Percentiles rank a stretch among this genome's conserved stretches.
These are phyloP conservation scores for Cudoniella acicularis DNA, from an alignment of 495 filamentous ascomycete species.

Conservation along the genomic window DNA sequence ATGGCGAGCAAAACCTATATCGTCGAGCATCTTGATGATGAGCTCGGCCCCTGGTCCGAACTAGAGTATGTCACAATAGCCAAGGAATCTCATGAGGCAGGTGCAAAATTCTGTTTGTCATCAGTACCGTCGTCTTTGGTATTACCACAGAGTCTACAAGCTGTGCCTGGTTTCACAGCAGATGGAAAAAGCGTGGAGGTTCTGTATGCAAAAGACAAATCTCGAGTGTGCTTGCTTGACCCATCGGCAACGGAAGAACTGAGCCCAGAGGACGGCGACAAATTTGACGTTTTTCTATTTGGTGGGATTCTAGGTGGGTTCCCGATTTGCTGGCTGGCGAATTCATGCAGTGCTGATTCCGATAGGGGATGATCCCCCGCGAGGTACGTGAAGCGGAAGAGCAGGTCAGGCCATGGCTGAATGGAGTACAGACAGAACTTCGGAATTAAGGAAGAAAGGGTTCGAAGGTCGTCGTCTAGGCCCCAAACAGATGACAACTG, in stretches of 20 bases:
- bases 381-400: conserved; percentile 55
- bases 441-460: conserved; percentile 87
- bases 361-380: conserved; percentile 87
- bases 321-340: not conserved
- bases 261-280: conserved; percentile 73
- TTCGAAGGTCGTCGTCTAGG: conserved; percentile 85
- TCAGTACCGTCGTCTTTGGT: conserved; percentile 67
- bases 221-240: conserved; percentile 82
- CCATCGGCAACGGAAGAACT: conserved; percentile 77
- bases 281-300: conserved; percentile 90
- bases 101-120: conserved; percentile 76
- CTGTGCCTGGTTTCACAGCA: conserved; percentile 57
- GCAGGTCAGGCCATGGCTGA: not conserved
- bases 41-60: conserved; percentile 90
- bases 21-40: conserved; percentile 89
- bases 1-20: conserved; percentile 64
- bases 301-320: conserved; percentile 87
- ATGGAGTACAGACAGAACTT: conserved; percentile 69
- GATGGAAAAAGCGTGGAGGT: conserved; percentile 73
- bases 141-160: conserved; percentile 59
- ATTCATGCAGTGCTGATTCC: not conserved
- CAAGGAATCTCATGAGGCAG: conserved; percentile 64
- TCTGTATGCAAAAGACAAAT: conserved; percentile 61
- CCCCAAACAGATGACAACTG: conserved; percentile 96
- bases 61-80: conserved; percentile 89